A percentile compares a stretch with the other conserved stretches of the same genome.
Conservation (phyloP, 1,284 basidiomycete species). For the Heterobasidion irregulare region DNA sequence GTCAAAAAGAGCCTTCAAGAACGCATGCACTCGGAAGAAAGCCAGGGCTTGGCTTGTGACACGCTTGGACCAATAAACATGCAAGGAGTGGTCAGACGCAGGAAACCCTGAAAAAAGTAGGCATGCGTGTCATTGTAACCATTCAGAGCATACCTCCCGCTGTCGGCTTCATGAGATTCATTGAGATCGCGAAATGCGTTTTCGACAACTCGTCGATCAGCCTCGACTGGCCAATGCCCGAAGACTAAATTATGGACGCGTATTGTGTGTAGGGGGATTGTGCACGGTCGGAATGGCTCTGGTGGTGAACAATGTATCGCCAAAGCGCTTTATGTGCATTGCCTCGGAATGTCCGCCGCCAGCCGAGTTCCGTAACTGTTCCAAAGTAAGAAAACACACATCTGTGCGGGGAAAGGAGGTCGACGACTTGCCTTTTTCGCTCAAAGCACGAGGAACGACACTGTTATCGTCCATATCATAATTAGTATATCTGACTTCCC, state of each 20-base stretch:
- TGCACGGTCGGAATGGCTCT: neutral
- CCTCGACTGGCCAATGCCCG: slow-evolving; percentile 23
- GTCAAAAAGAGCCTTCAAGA: neutral
- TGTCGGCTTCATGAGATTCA: slow-evolving; percentile 13
- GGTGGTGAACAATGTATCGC: neutral
- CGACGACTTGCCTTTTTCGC: no score
- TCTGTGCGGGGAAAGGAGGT: no score
- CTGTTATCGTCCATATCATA: no score
- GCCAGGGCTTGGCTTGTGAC: neutral
- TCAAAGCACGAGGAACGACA: no score
- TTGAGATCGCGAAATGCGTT: slow-evolving; percentile 16
- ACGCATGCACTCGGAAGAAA: neutral
- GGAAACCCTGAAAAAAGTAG: neutral
- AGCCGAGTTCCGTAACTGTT: neutral
- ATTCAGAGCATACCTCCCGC: neutral
- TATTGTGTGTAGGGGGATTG: neutral
- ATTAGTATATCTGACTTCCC: no score
- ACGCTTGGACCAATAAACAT: neutral
- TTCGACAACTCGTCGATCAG: slow-evolving; percentile 19
- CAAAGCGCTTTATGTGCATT: no score
- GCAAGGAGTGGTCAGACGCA: neutral
- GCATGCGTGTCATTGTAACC: neutral
- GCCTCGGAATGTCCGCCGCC: no score
- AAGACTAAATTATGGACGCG: slow-evolving; percentile 18
- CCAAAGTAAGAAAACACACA: no score